Conservation (phyloP, 2,329 filamentous ascomycete species). For the Calonectria pseudoreteaudii region DNA sequence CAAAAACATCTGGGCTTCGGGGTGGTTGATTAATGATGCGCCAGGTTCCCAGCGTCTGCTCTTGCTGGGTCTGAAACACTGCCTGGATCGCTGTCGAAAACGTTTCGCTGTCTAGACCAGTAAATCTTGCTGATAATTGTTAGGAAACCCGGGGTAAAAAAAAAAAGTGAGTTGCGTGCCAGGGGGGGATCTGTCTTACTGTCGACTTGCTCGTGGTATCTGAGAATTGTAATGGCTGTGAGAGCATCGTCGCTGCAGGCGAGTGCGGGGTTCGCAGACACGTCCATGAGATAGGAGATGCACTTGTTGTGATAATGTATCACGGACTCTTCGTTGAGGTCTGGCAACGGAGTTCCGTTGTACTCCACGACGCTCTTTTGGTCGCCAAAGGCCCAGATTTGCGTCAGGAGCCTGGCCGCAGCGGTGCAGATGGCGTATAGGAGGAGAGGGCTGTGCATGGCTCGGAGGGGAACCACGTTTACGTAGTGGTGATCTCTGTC, state of each 20-base stretch:
- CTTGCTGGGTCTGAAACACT: constrained; percentile 25
- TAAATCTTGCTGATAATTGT: constrained; percentile 24
- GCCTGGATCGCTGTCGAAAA: constrained; percentile 28
- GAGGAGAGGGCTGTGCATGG: constrained; percentile 29
- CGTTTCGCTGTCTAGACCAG: constrained; percentile 25
- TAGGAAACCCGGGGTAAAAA: not conserved
- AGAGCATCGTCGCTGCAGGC: constrained; percentile 33
- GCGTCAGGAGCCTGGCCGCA: constrained; percentile 24
- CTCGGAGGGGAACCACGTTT: constrained; percentile 26
- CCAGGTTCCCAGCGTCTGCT: constrained; percentile 13
- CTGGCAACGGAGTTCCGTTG: constrained; percentile 21
- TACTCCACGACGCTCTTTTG: constrained; percentile 14
- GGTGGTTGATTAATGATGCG: constrained; percentile 22
- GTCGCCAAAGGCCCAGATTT: constrained; percentile 22
- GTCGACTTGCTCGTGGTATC: constrained; percentile 32
- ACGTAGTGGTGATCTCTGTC: constrained; percentile 33
- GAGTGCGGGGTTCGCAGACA: constrained; percentile 21
- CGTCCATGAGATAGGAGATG: constrained; percentile 32
- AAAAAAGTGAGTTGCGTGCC: no score
- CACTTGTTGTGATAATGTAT: constrained; percentile 34
- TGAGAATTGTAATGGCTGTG: constrained; percentile 28
- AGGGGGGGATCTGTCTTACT: not conserved
- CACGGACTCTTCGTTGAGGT: constrained; percentile 22
- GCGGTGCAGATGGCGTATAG: constrained; percentile 32
- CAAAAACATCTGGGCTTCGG: constrained; percentile 23